These are phyloP conservation scores for Thyridium curvatum DNA, from an alignment of 2,329 filamentous ascomycete genomes.

Conservation along the genomic window DNA sequence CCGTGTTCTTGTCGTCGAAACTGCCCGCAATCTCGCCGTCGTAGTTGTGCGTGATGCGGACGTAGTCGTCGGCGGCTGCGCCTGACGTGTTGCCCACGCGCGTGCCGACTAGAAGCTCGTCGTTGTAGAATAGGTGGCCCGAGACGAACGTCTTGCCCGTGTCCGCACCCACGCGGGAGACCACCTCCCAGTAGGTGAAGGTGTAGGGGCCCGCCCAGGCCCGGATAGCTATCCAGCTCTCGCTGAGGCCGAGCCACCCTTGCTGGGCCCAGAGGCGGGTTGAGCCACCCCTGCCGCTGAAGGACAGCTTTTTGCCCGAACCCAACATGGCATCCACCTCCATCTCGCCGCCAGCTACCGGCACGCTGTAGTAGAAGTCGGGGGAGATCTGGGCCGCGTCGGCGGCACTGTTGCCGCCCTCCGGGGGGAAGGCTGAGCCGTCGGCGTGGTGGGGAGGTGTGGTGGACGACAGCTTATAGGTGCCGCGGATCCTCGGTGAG, in stretches of 20 bases:
- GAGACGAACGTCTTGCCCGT: constrained; percentile 1
- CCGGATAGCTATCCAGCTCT: constrained; percentile 1
- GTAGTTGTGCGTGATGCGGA: not conserved
- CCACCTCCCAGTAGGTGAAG: constrained; percentile 1
- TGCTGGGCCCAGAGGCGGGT: constrained; percentile 1
- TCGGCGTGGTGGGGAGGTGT: constrained; percentile 2
- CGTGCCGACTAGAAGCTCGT: constrained; percentile 1
- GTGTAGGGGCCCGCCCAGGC: constrained; percentile 2
- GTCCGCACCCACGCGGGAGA: not conserved
- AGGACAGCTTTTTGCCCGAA: not conserved
- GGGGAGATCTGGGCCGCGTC: constrained; percentile 1
- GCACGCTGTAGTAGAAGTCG: constrained; percentile 2
- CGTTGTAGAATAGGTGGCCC: constrained; percentile 2
- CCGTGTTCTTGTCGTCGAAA: constrained; percentile 1
- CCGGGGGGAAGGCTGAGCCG: not conserved
- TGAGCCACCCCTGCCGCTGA: constrained; percentile 1
- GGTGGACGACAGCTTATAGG: constrained; percentile 1
- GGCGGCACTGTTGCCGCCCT: not conserved
- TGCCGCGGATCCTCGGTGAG: not conserved
- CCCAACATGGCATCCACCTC: constrained; percentile 1
- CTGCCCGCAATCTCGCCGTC: not conserved
- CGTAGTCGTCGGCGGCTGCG: not conserved
- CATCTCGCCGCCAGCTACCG: constrained; percentile 3
- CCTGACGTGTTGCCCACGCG: not conserved
- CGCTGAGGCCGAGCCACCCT: constrained; percentile 1